phyloP scores from a whole-genome alignment of 1,284 basidiomycete genomes.

The Rhodotorula sp. region DNA sequence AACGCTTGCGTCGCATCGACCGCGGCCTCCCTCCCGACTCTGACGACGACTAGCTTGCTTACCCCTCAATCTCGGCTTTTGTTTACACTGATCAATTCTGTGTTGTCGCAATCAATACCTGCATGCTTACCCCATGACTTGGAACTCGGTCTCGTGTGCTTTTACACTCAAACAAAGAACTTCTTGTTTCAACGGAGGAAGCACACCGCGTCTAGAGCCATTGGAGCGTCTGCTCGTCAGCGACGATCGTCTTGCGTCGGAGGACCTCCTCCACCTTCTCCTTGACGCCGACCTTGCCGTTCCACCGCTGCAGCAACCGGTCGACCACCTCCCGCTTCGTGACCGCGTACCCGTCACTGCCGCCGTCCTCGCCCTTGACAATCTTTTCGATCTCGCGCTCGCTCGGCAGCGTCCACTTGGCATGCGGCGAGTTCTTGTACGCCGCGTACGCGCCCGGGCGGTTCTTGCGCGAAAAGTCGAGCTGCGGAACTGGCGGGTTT shows the following conservation, averaged over 20 bases:
- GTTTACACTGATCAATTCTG: not conserved
- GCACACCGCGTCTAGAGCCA: slow-evolving; percentile 21
- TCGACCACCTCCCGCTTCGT: slow-evolving; percentile 62
- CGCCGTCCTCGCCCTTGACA: slow-evolving; percentile 59
- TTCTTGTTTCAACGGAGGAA: too few species aligned
- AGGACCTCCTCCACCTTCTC: slow-evolving; percentile 74
- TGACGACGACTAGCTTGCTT: slow-evolving; percentile 5
- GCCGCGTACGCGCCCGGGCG: slow-evolving; percentile 39
- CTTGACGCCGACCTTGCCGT: slow-evolving; percentile 65
- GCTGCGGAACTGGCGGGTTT: slow-evolving; percentile 51
- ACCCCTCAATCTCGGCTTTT: not conserved
- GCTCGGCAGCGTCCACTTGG: slow-evolving; percentile 62
- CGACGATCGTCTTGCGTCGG: slow-evolving; percentile 56
- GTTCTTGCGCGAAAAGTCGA: slow-evolving; percentile 17
- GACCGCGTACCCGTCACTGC: slow-evolving; percentile 61
- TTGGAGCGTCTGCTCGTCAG: slow-evolving; percentile 48
- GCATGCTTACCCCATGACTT: too few species aligned
- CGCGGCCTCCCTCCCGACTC: slow-evolving; percentile 16
- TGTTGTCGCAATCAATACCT: not conserved
- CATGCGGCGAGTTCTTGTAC: slow-evolving; percentile 53
- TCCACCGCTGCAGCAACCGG: slow-evolving; percentile 55
- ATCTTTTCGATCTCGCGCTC: slow-evolving; percentile 64
- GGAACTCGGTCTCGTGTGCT: too few species aligned
- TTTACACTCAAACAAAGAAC: too few species aligned
- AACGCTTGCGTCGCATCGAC: slow-evolving; percentile 22